Evolutionary conservation across 2,329 filamentous ascomycete genomes (phyloP).

Genomic region (Paraphaeosphaeria minitans): DNA sequence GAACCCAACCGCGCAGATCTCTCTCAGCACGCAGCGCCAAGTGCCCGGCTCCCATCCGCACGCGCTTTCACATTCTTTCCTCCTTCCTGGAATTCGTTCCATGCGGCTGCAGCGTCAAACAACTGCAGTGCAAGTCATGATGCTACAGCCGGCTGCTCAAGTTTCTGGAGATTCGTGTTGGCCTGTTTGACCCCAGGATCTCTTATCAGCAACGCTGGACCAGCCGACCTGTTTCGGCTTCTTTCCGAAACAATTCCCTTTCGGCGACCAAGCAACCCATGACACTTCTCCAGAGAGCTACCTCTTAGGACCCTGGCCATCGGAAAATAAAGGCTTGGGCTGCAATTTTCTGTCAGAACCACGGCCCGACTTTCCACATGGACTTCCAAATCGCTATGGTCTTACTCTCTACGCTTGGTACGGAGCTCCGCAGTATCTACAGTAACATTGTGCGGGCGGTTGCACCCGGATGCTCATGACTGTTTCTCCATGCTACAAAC

Average conservation of each 20-base stretch:
- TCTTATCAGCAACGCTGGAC: too few species aligned
- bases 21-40: neutral
- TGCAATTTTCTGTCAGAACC: neutral
- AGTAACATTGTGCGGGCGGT: neutral
- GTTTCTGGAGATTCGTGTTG: too few species aligned
- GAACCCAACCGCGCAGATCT: slow-evolving; percentile 2
- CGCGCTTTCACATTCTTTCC: neutral
- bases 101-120: too few species aligned
- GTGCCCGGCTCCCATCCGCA: neutral
- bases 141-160: too few species aligned
- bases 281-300: neutral
- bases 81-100: neutral
- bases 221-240: too few species aligned
- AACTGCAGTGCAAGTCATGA: too few species aligned
- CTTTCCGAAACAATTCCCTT: neutral
- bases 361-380: neutral
- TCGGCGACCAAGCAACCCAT: neutral
- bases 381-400: neutral
- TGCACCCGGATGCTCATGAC: too few species aligned
- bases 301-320: slow-evolving; percentile 4
- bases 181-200: too few species aligned
- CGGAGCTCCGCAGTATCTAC: neutral
- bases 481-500: too few species aligned
- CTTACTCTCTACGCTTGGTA: slow-evolving; percentile 2
- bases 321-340: slow-evolving; percentile 5